Percentiles rank a stretch among this genome's conserved stretches.
phyloP scores from a whole-genome alignment of 495 filamentous ascomycete genomes.

The Podospora didyma region DNA sequence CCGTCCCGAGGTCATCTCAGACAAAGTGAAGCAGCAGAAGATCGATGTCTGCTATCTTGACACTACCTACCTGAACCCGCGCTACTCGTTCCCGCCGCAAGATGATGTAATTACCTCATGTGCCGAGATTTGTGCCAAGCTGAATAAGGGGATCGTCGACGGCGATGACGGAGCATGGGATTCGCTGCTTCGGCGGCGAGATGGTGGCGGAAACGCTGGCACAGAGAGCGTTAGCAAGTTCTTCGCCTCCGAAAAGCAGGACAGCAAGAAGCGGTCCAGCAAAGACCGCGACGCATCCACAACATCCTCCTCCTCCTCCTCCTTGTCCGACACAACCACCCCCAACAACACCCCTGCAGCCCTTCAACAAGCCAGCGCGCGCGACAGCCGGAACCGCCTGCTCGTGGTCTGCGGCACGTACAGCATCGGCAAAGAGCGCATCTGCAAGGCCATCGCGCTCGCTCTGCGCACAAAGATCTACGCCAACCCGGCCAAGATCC shows the following conservation, averaged over 20 bases:
- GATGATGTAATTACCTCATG: slow-evolving; percentile 82
- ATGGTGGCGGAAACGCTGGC: slow-evolving; percentile 21
- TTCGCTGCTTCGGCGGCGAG: slow-evolving; percentile 20
- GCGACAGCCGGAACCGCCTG: slow-evolving; percentile 46
- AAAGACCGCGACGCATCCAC: neutral
- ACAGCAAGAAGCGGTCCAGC: slow-evolving; percentile 12
- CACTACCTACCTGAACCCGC: slow-evolving; percentile 93
- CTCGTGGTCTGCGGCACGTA: slow-evolving; percentile 95
- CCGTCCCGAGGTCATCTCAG: slow-evolving; percentile 62
- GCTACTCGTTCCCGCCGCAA: slow-evolving; percentile 91
- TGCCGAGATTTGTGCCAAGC: slow-evolving; percentile 76
- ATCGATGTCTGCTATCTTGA: slow-evolving; percentile 96
- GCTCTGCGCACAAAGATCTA: slow-evolving; percentile 89
- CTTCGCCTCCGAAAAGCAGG: slow-evolving; percentile 21
- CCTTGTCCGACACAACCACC: neutral
- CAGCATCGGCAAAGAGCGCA: slow-evolving; percentile 94
- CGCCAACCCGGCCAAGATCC: slow-evolving; percentile 74
- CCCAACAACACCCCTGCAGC: slow-evolving; percentile 23
- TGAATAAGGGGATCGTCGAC: slow-evolving; percentile 29
- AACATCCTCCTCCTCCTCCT: no score
- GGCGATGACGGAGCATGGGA: slow-evolving; percentile 31
- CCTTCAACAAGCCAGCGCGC: slow-evolving; percentile 8
- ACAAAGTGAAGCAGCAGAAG: slow-evolving; percentile 71
- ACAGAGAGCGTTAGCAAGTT: slow-evolving; percentile 37
- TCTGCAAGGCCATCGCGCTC: slow-evolving; percentile 86